Base-by-base conservation (phyloP, 1,139 yeast species). In the Yamadazyma pseudoaaseri region DNA sequence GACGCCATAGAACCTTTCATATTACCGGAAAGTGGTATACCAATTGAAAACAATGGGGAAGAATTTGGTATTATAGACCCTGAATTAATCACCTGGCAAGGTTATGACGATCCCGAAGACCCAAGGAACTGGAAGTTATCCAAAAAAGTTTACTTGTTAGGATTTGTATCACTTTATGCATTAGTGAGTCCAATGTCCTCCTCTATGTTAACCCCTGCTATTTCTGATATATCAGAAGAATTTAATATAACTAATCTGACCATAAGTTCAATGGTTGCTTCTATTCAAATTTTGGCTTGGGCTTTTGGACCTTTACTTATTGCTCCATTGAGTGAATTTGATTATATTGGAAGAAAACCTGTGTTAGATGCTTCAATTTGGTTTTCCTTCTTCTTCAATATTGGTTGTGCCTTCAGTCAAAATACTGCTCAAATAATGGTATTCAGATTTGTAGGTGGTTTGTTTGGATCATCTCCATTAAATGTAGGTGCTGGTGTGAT, bases 101-200 rank as follows among this genome's bases (percentile, higher is more conserved):
- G 67, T 1, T 42, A 44, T 14, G 49, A 60, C 27, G 72, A 66
- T 41, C 64, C 65, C 0, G 60, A 60, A 29, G 62, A 66, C 44
- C 74, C 74, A 3, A 45, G 67, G 31, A 68, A 69, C 44, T 69
- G 73, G 73, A 33, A 54, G 1, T 7, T 44, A 2, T 29, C 43
- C 6, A 54, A 49, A 12, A 69, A 69, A 41, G 43, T 53, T 6
- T 48, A 41, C 26, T 43, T 65, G 29, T 45, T 65, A 12, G 62
- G 51, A 3, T 52, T 66, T 42, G 73, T 67, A 1, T 65, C 73
- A 0, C 38, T 66, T 13, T 69, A 67, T 43, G 66, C 73, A 1
- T 54, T 69, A 34, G 67, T 68, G 12, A 65, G 73, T 6, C 74
- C 74, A 5, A 65, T 69, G 68, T 62, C 72, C 3, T 67, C 73